These are phyloP conservation scores for Colletotrichum sidae DNA, from an alignment of 2,329 filamentous ascomycete species.

Conservation along the genomic window DNA sequence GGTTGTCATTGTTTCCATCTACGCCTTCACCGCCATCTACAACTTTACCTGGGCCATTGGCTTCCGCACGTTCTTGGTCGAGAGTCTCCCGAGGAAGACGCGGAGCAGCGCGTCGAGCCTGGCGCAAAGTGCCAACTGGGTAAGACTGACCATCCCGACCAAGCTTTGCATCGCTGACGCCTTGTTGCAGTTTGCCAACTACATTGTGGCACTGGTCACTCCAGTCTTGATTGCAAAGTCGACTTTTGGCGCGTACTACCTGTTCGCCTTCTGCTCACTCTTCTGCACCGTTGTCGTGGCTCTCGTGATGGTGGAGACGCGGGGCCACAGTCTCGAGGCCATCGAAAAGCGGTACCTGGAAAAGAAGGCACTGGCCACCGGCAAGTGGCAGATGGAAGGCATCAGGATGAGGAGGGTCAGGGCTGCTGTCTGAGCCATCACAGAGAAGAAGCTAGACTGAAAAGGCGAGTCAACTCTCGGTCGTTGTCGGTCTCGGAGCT, in stretches of 20 bases:
- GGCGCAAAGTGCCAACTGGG: conserved; percentile 66
- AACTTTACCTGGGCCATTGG: conserved; percentile 64
- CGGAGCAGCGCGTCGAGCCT: conserved; percentile 65
- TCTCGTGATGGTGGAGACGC: conserved; percentile 57
- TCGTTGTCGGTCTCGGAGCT: too few relatives aligned
- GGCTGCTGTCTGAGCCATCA: conserved; percentile 2
- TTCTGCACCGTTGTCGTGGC: conserved; percentile 50
- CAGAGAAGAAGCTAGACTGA: too few relatives aligned
- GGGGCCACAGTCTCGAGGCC: conserved; percentile 53
- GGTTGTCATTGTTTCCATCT: conserved; percentile 64
- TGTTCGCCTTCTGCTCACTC: conserved; percentile 55
- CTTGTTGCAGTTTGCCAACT: conserved; percentile 52
- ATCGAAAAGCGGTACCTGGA: conserved; percentile 46
- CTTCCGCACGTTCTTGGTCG: conserved; percentile 62
- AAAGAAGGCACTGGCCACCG: neutral
- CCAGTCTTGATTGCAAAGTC: conserved; percentile 53
- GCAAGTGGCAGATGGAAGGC: conserved; percentile 3
- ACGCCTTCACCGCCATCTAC: conserved; percentile 59
- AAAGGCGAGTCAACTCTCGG: too few relatives aligned
- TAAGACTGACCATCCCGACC: conserved; percentile 38
- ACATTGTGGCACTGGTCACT: conserved; percentile 57
- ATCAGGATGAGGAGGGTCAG: conserved; percentile 3
- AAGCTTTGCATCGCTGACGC: neutral
- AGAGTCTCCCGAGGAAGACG: conserved; percentile 67
- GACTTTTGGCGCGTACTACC: conserved; percentile 56